A percentile compares a stretch with the other conserved stretches of the same genome.
These are phyloP conservation scores for Colletotrichum australisinense DNA, from an alignment of 2,329 filamentous ascomycete species.

Conservation along the genomic window DNA sequence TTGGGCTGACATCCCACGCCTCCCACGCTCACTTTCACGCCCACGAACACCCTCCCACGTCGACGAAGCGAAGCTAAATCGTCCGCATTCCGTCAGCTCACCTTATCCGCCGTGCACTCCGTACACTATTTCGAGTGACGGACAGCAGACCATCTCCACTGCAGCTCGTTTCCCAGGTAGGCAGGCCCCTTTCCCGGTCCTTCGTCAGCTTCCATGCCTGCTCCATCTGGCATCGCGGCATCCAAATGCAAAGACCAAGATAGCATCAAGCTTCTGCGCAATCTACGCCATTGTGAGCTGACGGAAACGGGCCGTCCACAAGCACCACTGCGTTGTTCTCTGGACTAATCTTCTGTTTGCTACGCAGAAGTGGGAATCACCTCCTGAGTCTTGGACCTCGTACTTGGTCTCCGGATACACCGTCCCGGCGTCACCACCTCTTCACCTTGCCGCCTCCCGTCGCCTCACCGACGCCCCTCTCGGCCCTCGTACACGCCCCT, in stretches of 20 bases:
- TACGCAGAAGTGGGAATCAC: slow-evolving; percentile 2
- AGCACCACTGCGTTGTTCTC: slow-evolving; percentile 1
- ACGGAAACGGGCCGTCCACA: slow-evolving; percentile 19
- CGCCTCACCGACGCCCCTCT: slow-evolving; percentile 27
- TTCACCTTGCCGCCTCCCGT: slow-evolving; percentile 15
- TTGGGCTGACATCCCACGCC: slow-evolving; percentile 16
- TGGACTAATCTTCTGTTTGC: neutral
- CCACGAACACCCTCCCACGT: neutral
- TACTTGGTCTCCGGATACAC: slow-evolving; percentile 3
- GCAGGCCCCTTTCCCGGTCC: neutral
- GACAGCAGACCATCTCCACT: slow-evolving; percentile 7
- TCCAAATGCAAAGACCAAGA: neutral
- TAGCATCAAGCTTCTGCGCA: neutral
- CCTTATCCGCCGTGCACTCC: neutral
- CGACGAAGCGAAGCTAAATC: neutral
- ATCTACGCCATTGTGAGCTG: slow-evolving; percentile 26
- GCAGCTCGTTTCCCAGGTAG: slow-evolving; percentile 25
- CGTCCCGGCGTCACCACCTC: slow-evolving; percentile 13
- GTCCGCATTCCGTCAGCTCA: slow-evolving; percentile 11
- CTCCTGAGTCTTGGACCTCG: neutral
- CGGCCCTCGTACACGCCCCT: neutral
- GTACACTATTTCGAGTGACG: neutral
- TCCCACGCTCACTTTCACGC: neutral
- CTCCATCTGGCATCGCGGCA: too few relatives aligned
- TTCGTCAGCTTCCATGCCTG: slow-evolving; percentile 8